Evolutionary conservation across 441 rosid genomes (phyloP), one percentile per base, ranked within the genome.

Genomic region (Theobroma grandiflorum): DNA sequence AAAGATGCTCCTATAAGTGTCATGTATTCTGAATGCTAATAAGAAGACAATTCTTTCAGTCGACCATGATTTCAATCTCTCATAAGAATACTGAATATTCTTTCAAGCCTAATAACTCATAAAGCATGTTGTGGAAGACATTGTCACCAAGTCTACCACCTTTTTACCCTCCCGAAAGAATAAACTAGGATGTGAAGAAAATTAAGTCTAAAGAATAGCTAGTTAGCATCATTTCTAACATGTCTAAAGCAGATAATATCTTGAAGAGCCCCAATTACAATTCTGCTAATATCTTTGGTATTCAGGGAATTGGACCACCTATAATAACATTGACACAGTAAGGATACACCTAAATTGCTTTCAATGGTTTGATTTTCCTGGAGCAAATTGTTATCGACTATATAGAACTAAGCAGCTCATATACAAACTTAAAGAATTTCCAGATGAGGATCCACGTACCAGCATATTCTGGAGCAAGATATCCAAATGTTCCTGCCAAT

Each of bases 391-490:
- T 35, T 20, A 38, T 22, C 20, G 20, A 72, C 38, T 5, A 55
- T 55, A 8, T 6, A 57, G 50, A 57, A 72, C 49, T 37, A 72
- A 20, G 77, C 64, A 74, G 52, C n/a, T 55, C 20, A 20, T 57
- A 7, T 20, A 57, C 20, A 20, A 38, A 57, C 52, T 57, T 40
- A 57, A 40, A 20, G 37, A 11, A 20, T 40, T 38, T 20, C 52
- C 8, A 58, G 66, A 57, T 6, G 16, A 67, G 37, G 53, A 77
- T 78, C n/a, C 33, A 63, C 90, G 52, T 87, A 94, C 99, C 95
- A 22, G 98, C 98, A 82, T 96, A 94, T 78, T 94, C 97, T 53
- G 96, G 98, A 14, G 98, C 98, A 74, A 94, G 95, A 86, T 96
- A 96, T 52, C 99, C 98, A 59, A 94, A 94, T 7, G 98, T 96